Evolutionary conservation across 2,329 filamentous ascomycete genomes (phyloP).

Genomic region (Gnomoniopsis sp.): DNA sequence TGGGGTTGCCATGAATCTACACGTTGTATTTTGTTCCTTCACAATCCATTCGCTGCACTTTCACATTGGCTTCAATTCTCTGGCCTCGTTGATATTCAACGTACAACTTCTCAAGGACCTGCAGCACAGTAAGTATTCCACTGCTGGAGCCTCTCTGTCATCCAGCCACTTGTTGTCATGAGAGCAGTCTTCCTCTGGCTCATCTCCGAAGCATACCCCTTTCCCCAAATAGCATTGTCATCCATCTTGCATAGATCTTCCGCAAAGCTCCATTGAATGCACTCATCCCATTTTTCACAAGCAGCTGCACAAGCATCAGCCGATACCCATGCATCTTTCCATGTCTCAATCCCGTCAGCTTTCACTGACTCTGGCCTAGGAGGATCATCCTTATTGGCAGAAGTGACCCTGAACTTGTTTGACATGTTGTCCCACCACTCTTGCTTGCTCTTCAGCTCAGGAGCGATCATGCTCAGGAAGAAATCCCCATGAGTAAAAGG

Average conservation of each 20-base stretch:
- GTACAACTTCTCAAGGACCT: too few relatives aligned
- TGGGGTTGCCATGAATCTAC: too few relatives aligned
- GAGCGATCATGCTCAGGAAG: conserved; percentile 22
- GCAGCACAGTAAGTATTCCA: background rate
- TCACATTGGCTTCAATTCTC: too few relatives aligned
- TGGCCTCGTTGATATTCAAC: too few relatives aligned
- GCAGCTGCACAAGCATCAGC: conserved; percentile 25
- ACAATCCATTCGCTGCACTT: too few relatives aligned
- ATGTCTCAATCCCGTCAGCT: conserved; percentile 11
- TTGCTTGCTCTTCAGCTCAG: conserved; percentile 20
- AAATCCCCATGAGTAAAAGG: conserved; percentile 22
- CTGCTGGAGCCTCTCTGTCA: conserved; percentile 7
- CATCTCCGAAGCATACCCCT: conserved; percentile 23
- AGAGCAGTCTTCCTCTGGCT: conserved; percentile 23
- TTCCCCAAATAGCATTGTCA: conserved; percentile 21
- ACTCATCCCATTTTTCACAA: conserved; percentile 23
- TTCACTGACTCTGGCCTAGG: conserved; percentile 19
- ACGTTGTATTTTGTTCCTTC: too few relatives aligned
- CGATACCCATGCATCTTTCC: conserved; percentile 24
- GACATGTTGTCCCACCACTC: conserved; percentile 27
- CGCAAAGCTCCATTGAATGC: conserved; percentile 26
- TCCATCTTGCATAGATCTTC: conserved; percentile 27
- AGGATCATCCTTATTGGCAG: conserved; percentile 19
- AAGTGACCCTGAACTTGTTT: conserved; percentile 23
- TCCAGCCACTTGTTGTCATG: conserved; percentile 25